Evolutionary conservation across 179 eudicot genomes (phyloP).

Genomic region (Patellifolia procumbens): DNA sequence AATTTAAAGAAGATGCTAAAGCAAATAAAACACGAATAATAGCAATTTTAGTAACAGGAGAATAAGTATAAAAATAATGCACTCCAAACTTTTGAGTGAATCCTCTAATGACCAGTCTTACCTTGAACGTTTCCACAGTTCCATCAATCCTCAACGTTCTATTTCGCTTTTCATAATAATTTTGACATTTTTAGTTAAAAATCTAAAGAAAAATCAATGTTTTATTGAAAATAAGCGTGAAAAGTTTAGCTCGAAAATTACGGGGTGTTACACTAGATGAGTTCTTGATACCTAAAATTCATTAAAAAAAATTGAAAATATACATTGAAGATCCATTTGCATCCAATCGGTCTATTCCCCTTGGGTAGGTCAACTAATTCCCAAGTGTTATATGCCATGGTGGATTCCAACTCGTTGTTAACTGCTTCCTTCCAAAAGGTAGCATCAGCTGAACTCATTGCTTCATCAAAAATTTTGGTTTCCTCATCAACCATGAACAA

Average conservation of each 20-base stretch:
- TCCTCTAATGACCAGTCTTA: neutral
- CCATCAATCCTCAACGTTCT: neutral
- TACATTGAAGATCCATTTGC: neutral
- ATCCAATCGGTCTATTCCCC: neutral
- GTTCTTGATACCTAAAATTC: too few species aligned
- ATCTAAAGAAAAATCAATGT: too few species aligned
- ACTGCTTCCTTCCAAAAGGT: neutral
- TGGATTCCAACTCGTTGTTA: neutral
- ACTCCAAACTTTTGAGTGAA: neutral
- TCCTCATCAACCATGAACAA: neutral
- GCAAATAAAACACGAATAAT: conserved; percentile 1
- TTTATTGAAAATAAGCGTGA: too few species aligned
- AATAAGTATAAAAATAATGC: neutral
- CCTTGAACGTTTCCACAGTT: neutral
- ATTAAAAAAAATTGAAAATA: too few species aligned
- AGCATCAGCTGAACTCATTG: neutral
- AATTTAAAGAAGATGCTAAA: neutral
- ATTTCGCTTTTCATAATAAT: too few species aligned
- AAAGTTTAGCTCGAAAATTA: too few species aligned
- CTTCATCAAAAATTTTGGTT: neutral
- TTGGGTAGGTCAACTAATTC: neutral
- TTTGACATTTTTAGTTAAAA: too few species aligned
- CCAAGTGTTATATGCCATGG: neutral
- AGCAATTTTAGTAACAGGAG: neutral
- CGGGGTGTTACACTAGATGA: too few species aligned